Conservation (phyloP, 805 yeast species). For the Vanderwaltozyma tropicalis region DNA sequence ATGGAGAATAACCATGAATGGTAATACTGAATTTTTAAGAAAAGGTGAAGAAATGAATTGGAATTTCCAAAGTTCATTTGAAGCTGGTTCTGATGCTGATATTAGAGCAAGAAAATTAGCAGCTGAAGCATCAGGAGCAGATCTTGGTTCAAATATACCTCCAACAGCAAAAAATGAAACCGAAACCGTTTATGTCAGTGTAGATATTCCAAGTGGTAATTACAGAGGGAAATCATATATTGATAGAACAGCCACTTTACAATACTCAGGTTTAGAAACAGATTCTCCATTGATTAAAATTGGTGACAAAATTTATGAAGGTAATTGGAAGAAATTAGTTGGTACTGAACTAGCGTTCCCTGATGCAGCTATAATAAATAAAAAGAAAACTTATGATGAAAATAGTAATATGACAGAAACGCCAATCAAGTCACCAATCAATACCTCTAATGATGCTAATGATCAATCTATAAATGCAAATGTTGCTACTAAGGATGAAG, state of each 20-base stretch:
- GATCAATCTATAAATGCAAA: not conserved
- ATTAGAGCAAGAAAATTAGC: slow-evolving; percentile 40
- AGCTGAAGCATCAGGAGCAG: slow-evolving; percentile 11
- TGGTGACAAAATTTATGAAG: slow-evolving; percentile 54
- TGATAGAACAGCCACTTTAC: slow-evolving; percentile 36
- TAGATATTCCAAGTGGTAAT: slow-evolving; percentile 38
- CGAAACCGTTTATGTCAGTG: slow-evolving; percentile 42
- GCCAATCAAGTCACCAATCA: too few species aligned
- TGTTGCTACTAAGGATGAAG: not conserved
- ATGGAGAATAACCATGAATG: slow-evolving; percentile 64
- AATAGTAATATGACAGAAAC: not conserved
- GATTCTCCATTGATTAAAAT: slow-evolving; percentile 47
- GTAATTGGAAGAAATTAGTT: slow-evolving; percentile 64
- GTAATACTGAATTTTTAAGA: slow-evolving; percentile 57
- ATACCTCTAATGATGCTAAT: not conserved
- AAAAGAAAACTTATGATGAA: slow-evolving; percentile 3
- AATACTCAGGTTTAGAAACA: slow-evolving; percentile 45
- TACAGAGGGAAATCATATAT: slow-evolving; percentile 23
- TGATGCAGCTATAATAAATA: slow-evolving; percentile 16
- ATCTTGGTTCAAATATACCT: not conserved
- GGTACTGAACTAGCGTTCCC: slow-evolving; percentile 58
- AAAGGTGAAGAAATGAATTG: slow-evolving; percentile 91
- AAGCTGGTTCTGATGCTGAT: slow-evolving; percentile 88
- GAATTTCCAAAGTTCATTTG: slow-evolving; percentile 67
- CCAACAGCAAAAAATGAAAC: slow-evolving; percentile 27